phyloP scores from a whole-genome alignment of 73 alveolate species.

The Tetrahymena elliotti region DNA sequence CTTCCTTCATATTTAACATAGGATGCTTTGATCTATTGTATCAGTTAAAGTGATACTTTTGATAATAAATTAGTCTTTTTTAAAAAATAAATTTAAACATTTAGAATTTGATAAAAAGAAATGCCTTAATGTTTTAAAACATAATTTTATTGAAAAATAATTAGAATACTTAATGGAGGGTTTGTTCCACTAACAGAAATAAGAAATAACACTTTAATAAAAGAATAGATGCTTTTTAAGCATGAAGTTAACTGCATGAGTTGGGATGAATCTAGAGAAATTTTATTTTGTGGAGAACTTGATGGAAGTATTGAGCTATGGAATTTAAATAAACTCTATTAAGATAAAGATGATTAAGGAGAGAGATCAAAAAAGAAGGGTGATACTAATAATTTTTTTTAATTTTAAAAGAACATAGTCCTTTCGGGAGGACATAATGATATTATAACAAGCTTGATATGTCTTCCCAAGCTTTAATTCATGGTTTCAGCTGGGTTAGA shows the following conservation, averaged over 20 bases:
- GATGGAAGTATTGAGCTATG: slow-evolving; percentile 69
- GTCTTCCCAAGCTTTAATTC: slow-evolving; percentile 67
- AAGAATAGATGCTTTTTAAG: slow-evolving; percentile 45
- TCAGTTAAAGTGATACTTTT: too few relatives aligned
- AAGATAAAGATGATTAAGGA: not conserved
- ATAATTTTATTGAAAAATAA: not conserved
- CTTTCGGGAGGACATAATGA: slow-evolving; percentile 59
- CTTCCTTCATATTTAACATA: too few relatives aligned
- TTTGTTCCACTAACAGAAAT: slow-evolving; percentile 19
- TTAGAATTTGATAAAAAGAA: too few relatives aligned
- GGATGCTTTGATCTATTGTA: too few relatives aligned
- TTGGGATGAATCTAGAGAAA: slow-evolving; percentile 61
- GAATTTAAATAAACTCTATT: slow-evolving; percentile 43
- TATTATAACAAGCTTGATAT: slow-evolving; percentile 59
- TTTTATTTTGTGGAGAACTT: slow-evolving; percentile 63
- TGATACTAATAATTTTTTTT: not conserved
- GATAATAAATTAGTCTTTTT: too few relatives aligned
- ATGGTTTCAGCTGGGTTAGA: slow-evolving; percentile 67
- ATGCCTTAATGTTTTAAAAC: too few relatives aligned
- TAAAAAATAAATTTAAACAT: too few relatives aligned
- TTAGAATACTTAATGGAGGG: slow-evolving; percentile 1
- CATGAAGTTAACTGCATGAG: slow-evolving; percentile 66
- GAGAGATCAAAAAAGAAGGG: not conserved
- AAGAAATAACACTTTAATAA: slow-evolving; percentile 12
- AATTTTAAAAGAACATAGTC: slow-evolving; percentile 34